Evolutionary conservation across 495 filamentous ascomycete genomes (phyloP).

Genomic region (Viridothelium virens): DNA sequence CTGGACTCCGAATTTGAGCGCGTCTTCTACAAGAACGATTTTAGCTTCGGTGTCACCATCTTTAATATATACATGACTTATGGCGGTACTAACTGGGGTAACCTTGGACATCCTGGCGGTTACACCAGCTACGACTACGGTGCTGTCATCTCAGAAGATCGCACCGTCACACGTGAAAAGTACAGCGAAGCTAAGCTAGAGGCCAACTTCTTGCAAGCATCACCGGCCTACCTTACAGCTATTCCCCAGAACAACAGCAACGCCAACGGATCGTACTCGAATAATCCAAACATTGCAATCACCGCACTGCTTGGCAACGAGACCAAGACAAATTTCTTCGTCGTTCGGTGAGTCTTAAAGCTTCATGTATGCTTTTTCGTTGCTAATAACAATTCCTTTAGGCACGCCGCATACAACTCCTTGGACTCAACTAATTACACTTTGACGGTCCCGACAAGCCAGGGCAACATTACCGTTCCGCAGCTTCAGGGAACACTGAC

Average conservation of each 20-base stretch:
- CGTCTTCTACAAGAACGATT: conserved; percentile 75
- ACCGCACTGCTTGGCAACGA: conserved; percentile 52
- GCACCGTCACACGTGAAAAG: conserved; percentile 60
- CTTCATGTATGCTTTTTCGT: background rate
- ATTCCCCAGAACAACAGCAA: conserved; percentile 41
- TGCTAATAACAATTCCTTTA: conserved; percentile 36
- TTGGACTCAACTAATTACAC: conserved; percentile 51
- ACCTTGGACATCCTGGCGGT: conserved; percentile 57
- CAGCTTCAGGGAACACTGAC: conserved; percentile 54
- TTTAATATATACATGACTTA: conserved; percentile 60
- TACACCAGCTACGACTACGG: conserved; percentile 74
- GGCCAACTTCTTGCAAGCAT: conserved; percentile 62
- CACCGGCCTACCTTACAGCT: conserved; percentile 56
- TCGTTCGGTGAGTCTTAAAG: conserved; percentile 8
- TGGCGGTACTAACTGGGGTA: conserved; percentile 63
- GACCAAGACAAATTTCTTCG: conserved; percentile 38
- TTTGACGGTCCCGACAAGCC: conserved; percentile 52
- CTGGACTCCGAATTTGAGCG: conserved; percentile 64
- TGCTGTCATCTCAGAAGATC: conserved; percentile 59
- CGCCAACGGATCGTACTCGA: conserved; percentile 43
- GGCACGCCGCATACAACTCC: conserved; percentile 56
- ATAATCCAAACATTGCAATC: conserved; percentile 45
- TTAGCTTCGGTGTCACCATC: conserved; percentile 53
- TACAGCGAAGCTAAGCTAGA: conserved; percentile 71
- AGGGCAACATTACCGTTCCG: conserved; percentile 55